Evolutionary conservation across 176 grass and related monocot genomes (phyloP).

Genomic region (Areca catechu): DNA sequence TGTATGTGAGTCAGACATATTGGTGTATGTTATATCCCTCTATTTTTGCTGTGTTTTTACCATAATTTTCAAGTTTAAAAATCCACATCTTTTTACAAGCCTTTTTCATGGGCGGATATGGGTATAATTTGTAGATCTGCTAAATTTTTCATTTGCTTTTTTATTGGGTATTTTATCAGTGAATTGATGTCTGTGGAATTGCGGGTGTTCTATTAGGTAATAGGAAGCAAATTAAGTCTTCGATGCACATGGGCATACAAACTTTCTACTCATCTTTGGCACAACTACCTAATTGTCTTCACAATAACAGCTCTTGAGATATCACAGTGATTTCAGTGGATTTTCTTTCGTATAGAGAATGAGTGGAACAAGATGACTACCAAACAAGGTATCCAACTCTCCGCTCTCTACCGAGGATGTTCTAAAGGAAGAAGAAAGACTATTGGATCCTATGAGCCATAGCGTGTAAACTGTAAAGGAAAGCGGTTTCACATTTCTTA

Average conservation of each 20-base stretch:
- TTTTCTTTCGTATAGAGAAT: constrained; percentile 95
- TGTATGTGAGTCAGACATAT: neutral
- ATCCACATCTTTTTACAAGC: constrained; percentile 45
- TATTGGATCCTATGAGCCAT: constrained; percentile 53
- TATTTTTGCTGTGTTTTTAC: constrained; percentile 61
- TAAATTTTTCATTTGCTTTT: neutral
- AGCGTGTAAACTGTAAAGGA: neutral
- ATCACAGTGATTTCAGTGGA: constrained; percentile 79
- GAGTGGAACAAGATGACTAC: constrained; percentile 93
- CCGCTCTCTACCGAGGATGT: constrained; percentile 39
- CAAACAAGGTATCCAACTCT: constrained; percentile 64
- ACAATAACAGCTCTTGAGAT: constrained; percentile 73
- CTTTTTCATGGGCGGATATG: constrained; percentile 58
- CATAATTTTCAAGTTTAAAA: constrained; percentile 90
- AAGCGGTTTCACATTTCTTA: no score
- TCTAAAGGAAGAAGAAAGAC: constrained; percentile 50
- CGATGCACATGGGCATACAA: constrained; percentile 98
- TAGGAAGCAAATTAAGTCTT: constrained; percentile 84
- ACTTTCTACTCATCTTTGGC: constrained; percentile 91
- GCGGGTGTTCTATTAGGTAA: constrained; percentile 78
- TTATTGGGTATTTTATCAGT: neutral
- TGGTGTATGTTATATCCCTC: neutral
- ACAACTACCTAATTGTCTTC: constrained; percentile 92
- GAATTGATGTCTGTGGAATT: constrained; percentile 4
- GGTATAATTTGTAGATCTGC: constrained; percentile 27